Base-by-base conservation (phyloP, 75 land plant genomes). In the Pinus tabuliformis region DNA sequence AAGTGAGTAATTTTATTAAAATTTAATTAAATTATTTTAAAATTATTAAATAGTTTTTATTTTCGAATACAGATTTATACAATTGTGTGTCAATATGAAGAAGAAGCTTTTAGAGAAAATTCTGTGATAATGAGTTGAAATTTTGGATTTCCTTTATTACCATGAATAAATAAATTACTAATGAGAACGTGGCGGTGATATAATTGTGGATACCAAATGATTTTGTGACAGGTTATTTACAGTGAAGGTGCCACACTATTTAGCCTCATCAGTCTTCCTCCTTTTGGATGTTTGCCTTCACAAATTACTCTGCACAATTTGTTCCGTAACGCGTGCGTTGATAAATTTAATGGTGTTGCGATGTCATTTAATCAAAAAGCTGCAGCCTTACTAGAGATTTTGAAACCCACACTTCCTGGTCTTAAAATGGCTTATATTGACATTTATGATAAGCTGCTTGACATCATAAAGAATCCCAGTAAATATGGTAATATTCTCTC, bases 291-390 rank as follows among this genome's bases (percentile, higher is more conserved):
- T 18, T 18, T 58, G 14, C 59, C 59, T 58, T 58, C 59, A 18
- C 59, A 58, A 58, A 58, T 59, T 9, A 59, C 60, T 59, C n/a
- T 6, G 17, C 60, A 9, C 60, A 59, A 59, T 4, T 20, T 59
- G n/a, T 2, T 59, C n/a, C 4, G n/a, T 17, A 20, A 20, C 17
- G n/a, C 17, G 11, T 59, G 60, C 60, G n/a, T 59, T 3, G 18
- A 59, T 17, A 4, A 59, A 15, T 4, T 59, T 16, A 59, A 59
- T 59, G 60, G 13, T 59, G 60, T 4, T 39, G 5, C 42, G 42
- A 39, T 39, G 6, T 39, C 24, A 14, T 88, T 85, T 86, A 96
- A 96, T 76, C 71, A 72, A 65, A 88, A 83, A 72, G 39, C 89
- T 56, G 36, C 74, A 1, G 74, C 85, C 6, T 79, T 85, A 9